phyloP scores from a whole-genome alignment of 805 yeast genomes.

The Clavispora santaluciae region DNA sequence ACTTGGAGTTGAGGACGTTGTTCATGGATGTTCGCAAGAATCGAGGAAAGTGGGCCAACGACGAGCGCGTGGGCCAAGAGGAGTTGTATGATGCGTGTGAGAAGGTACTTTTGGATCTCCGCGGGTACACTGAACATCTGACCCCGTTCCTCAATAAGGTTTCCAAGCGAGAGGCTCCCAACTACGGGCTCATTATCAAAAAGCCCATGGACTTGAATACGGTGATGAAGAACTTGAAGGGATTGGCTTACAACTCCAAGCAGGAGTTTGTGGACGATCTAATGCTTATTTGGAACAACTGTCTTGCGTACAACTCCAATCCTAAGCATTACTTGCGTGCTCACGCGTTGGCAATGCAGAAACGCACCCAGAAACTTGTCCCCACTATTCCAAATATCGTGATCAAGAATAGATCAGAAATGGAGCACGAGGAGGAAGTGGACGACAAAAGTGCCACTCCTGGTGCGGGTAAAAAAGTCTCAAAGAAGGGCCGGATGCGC shows the following conservation, averaged over 20 bases:
- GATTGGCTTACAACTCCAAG: conserved; percentile 77
- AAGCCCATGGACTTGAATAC: conserved; percentile 96
- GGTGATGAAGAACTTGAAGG: conserved; percentile 82
- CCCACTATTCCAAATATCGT: conserved; percentile 89
- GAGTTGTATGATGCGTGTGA: conserved; percentile 97
- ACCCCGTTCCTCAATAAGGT: conserved; percentile 94
- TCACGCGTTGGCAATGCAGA: conserved; percentile 96
- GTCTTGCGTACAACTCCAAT: conserved; percentile 88
- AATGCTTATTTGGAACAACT: conserved; percentile 93
- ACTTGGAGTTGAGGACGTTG: conserved; percentile 75
- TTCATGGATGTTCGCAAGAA: conserved; percentile 92
- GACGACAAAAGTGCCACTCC: conserved; percentile 22
- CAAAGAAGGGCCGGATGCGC: conserved; percentile 39
- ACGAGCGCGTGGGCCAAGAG: conserved; percentile 93
- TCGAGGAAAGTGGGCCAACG: conserved; percentile 96
- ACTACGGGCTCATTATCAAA: conserved; percentile 83
- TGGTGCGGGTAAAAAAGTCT: conserved; percentile 29
- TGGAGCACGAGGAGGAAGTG: conserved; percentile 56
- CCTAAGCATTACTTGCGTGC: conserved; percentile 87
- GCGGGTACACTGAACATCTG: conserved; percentile 93
- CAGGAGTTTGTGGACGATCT: conserved; percentile 91
- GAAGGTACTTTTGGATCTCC: conserved; percentile 81
- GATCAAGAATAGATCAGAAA: conserved; percentile 66
- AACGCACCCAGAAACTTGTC: conserved; percentile 66
- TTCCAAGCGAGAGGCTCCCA: conserved; percentile 97